These are phyloP conservation scores for Agarophyton chilense DNA, from an alignment of 23 red algal genomes.

Conservation along the genomic window DNA sequence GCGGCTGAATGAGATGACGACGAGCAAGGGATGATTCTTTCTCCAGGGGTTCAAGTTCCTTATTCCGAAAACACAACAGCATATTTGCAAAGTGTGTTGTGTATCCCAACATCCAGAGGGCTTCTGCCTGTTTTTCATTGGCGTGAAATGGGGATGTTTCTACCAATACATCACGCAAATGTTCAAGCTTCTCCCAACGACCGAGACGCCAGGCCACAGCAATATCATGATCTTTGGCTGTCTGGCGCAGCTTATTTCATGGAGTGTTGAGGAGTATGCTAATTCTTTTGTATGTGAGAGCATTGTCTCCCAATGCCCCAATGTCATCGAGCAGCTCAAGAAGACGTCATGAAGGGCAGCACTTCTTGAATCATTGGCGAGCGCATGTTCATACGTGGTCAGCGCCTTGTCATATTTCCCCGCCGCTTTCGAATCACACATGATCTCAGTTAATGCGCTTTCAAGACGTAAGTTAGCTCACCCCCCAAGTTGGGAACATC, in stretches of 20 bases:
- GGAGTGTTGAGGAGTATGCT: constrained; percentile 16
- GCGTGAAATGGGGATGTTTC: background rate
- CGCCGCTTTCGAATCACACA: constrained; percentile 77
- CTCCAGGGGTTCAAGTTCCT: background rate
- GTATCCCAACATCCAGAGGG: constrained; percentile 41
- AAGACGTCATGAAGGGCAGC: constrained; percentile 44
- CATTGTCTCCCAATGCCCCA: constrained; percentile 90
- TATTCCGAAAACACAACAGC: constrained; percentile 19
- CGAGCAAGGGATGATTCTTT: constrained; percentile 28
- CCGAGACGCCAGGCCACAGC: constrained; percentile 88
- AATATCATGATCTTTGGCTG: constrained; percentile 56
- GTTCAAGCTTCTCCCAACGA: constrained; percentile 74
- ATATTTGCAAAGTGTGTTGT: constrained; percentile 47
- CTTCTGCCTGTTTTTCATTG: background rate
- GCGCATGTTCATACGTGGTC: constrained; percentile 57
- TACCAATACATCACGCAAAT: constrained; percentile 15
- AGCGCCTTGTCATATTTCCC: constrained; percentile 74
- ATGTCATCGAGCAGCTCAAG: constrained; percentile 64
- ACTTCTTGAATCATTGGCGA: constrained; percentile 42
- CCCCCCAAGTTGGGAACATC: constrained; percentile 69
- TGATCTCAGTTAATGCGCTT: constrained; percentile 49
- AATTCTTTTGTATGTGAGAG: constrained; percentile 64
- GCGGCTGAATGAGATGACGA: constrained; percentile 26
- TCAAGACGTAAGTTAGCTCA: constrained; percentile 48
- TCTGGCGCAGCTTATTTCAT: constrained; percentile 41